Conservation (phyloP, 345 rosid species). For the Euclidium syriacum region DNA sequence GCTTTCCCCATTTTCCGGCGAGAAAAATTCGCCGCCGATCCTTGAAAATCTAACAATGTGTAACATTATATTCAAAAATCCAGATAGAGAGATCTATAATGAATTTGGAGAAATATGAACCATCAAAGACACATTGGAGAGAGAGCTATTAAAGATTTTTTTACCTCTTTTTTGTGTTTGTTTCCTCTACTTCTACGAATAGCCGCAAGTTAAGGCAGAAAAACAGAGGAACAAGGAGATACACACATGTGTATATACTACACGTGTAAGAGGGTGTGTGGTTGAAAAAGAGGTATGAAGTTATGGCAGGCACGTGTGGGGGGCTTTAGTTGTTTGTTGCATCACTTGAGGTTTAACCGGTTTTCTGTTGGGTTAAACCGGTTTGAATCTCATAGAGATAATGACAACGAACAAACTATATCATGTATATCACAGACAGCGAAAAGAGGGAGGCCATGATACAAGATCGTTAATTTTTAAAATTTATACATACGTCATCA, state of each 20-base stretch:
- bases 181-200: conserved; percentile 12
- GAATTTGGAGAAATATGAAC: background rate
- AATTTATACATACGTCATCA: too few relatives aligned
- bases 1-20: conserved; percentile 53
- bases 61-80: background rate
- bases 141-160: background rate
- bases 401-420: conserved; percentile 2
- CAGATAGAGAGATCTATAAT: background rate
- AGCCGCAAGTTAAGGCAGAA: conserved; percentile 17
- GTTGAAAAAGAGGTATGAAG: background rate
- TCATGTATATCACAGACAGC: background rate
- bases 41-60: conserved; percentile 10
- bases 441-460: conserved; percentile 9
- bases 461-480: too few relatives aligned
- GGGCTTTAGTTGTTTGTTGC: background rate
- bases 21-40: conserved; percentile 1
- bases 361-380: background rate
- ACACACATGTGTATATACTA: background rate
- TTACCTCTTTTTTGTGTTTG: conserved; percentile 5
- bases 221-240: conserved; percentile 25
- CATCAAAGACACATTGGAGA: background rate
- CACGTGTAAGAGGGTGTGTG: conserved; percentile 25
- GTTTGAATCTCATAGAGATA: background rate
- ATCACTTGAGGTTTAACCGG: background rate
- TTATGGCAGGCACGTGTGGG: conserved; percentile 24